Evolutionary conservation across 2,329 filamentous ascomycete genomes (phyloP).

Genomic region (Podosphaera aphanis): DNA sequence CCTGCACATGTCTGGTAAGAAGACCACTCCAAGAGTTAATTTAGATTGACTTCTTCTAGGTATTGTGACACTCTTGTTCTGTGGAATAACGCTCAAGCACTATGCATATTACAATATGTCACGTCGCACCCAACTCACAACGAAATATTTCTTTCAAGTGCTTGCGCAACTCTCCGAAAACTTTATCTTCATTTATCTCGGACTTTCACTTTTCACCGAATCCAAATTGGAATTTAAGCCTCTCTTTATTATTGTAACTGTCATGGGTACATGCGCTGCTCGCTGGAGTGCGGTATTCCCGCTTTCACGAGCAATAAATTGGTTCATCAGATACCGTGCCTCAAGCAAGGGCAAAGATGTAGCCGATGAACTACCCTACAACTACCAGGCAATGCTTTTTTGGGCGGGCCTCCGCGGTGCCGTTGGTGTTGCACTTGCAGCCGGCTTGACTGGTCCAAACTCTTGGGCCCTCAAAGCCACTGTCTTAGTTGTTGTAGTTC

Average conservation of each 20-base stretch:
- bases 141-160: conserved; percentile 91
- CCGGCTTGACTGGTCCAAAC: conserved; percentile 63
- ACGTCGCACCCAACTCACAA: conserved; percentile 82
- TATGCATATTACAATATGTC: conserved; percentile 99
- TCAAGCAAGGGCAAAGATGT: conserved; percentile 51
- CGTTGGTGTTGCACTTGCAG: conserved; percentile 83
- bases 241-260: conserved; percentile 78
- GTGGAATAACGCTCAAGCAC: conserved; percentile 93
- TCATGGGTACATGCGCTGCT: conserved; percentile 75
- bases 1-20: conserved; percentile 77
- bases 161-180: conserved; percentile 91
- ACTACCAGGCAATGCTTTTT: conserved; percentile 99
- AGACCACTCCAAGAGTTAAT: not conserved
- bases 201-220: conserved; percentile 83
- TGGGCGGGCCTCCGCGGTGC: conserved; percentile 92
- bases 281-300: conserved; percentile 91
- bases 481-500: conserved; percentile 86
- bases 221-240: conserved; percentile 74
- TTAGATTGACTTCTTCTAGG: conserved; percentile 3
- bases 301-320: conserved; percentile 71
- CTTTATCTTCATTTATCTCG: conserved; percentile 98
- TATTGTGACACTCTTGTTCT: conserved; percentile 91
- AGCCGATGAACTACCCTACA: conserved; percentile 73
- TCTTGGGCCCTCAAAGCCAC: conserved; percentile 70
- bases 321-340: conserved; percentile 71